These are phyloP conservation scores for Leptographium procerum DNA, from an alignment of 2,329 filamentous ascomycete genomes.

Conservation along the genomic window DNA sequence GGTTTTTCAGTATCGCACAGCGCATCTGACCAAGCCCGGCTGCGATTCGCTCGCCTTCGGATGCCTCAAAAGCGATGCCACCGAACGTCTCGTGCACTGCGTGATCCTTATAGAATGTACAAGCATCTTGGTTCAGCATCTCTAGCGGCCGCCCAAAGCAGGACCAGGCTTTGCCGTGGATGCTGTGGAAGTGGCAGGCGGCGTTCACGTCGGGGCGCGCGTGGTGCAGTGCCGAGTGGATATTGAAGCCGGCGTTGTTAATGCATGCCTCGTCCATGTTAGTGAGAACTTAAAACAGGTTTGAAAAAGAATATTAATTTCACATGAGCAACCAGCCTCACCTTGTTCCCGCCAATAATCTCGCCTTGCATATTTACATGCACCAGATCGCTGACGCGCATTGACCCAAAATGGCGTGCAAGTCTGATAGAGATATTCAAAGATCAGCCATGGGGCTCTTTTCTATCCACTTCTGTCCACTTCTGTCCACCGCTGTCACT, in stretches of 20 bases:
- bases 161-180: slow-evolving; percentile 44
- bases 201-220: slow-evolving; percentile 44
- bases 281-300: no score
- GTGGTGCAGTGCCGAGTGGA: slow-evolving; percentile 46
- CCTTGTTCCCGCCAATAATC: no score
- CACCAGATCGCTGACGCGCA: no score
- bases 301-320: no score
- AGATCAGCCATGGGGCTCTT: no score
- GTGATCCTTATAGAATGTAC: slow-evolving; percentile 44
- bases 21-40: slow-evolving; percentile 24
- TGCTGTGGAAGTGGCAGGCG: slow-evolving; percentile 46
- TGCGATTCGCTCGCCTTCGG: slow-evolving; percentile 45
- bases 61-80: slow-evolving; percentile 44
- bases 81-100: slow-evolving; percentile 48
- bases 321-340: no score
- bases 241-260: slow-evolving; percentile 48
- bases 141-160: slow-evolving; percentile 43
- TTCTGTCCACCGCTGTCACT: no score
- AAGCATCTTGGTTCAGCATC: slow-evolving; percentile 48
- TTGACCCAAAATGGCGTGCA: no score
- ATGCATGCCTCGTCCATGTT: no score
- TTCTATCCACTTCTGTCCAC: no score
- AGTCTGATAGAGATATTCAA: no score
- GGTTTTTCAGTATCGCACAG: slow-evolving; percentile 46
- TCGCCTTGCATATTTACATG: no score